Conservation (phyloP, 352 stramenopile genomes). For the Globisporangium iwayamae region DNA sequence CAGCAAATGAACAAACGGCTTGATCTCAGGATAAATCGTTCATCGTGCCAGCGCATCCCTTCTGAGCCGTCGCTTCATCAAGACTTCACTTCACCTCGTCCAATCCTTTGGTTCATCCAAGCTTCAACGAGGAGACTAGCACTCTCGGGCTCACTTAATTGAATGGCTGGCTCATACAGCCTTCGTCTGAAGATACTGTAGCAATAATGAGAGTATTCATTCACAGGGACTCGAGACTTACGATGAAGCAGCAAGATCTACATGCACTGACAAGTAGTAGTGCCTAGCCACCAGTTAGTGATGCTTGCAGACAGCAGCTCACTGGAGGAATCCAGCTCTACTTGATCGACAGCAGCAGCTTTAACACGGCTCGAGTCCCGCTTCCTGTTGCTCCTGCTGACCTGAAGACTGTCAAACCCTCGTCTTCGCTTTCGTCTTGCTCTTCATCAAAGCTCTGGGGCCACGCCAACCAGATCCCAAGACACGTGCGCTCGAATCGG, state of each 20-base stretch:
- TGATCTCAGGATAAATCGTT: too few relatives aligned
- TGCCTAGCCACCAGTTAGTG: too few relatives aligned
- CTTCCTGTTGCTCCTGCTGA: neutral
- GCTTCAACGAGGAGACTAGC: neutral
- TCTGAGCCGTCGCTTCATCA: too few relatives aligned
- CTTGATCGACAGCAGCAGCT: constrained; percentile 5
- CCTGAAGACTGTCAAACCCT: neutral
- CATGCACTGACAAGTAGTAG: too few relatives aligned
- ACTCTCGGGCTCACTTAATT: neutral
- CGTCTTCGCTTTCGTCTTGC: neutral
- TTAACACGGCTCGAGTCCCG: neutral
- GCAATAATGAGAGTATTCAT: too few relatives aligned
- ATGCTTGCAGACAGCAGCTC: too few relatives aligned
- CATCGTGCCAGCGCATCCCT: too few relatives aligned
- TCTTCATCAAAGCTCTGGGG: constrained; percentile 9
- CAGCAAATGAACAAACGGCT: too few relatives aligned
- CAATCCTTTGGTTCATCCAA: neutral
- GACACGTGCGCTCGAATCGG: constrained; percentile 24
- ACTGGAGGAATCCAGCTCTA: neutral
- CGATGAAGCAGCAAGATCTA: too few relatives aligned
- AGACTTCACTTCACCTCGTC: neutral
- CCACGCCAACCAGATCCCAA: constrained; percentile 20
- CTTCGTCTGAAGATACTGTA: too few relatives aligned
- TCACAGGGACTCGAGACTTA: too few relatives aligned
- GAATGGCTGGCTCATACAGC: too few relatives aligned